Evolutionary conservation across 495 filamentous ascomycete genomes (phyloP), one percentile per base, ranked within the genome.

Genomic region (Acidiella bohemica): DNA sequence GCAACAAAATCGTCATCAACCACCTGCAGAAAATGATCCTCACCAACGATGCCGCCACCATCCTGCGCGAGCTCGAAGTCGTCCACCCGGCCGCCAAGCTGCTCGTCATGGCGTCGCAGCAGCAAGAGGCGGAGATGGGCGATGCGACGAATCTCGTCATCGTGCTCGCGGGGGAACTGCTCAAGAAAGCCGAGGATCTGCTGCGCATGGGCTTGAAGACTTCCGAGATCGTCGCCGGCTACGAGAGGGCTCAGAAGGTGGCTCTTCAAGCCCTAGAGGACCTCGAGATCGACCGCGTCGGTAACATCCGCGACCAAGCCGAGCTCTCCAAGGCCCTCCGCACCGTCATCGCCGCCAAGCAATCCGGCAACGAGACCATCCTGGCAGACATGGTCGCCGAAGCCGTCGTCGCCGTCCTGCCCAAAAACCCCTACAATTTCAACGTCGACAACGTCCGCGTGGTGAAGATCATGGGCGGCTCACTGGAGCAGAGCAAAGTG

Each of bases 1-100:
- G 92, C 62, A 99, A 96, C 70, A 99, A 99, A 70, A 94, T 99
- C 61, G 84, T 99, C 67, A 95, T 99, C 71, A 99, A 96, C 66
- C 92, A 99, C 67, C 71, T 99, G 43, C 86, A 94, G 65, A 99
- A 99, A 71, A 94, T 96, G 90, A 88, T 94, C 47, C 72, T 99
- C 43, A 99, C 92, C 43, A 94, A 85, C 32, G 92, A 99, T 59
- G 92, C 92, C 27, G 92, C 92, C 47, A 94, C 90, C 19, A 99
- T 99, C 49, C 70, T 99, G 39, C 80, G 85, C 54, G 92, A 99
- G 61, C 72, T 99, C 58, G 92, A 99, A 57, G 92, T 99, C 32
- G 88, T 99, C 22, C 92, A 99, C 64, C 92, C 92, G 42, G 92
- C 92, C 28, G 92, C 92, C 9, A 99, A 99, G 64, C 67, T 99